These are phyloP conservation scores for Wallacemonas collosoma DNA, from an alignment of 208 protist genomes.

Conservation along the genomic window DNA sequence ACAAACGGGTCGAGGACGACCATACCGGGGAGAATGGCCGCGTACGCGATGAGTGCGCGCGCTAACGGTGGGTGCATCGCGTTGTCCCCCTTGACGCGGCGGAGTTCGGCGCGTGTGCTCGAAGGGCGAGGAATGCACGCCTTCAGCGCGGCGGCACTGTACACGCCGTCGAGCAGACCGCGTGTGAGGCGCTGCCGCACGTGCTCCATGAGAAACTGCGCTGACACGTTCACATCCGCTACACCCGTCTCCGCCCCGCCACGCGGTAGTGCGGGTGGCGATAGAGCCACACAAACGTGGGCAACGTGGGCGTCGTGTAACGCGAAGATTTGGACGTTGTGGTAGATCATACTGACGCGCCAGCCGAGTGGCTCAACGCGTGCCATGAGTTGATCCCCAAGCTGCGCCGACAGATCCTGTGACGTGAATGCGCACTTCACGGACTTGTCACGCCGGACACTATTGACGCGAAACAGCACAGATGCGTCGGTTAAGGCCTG, in stretches of 20 bases:
- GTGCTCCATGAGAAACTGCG: constrained; percentile 36
- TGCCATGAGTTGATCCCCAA: constrained; percentile 35
- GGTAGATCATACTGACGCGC: constrained; percentile 55
- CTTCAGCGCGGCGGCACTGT: constrained; percentile 18
- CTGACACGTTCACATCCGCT: constrained; percentile 8
- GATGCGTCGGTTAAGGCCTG: constrained; percentile 13
- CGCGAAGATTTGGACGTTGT: constrained; percentile 49
- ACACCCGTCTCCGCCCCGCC: constrained; percentile 29
- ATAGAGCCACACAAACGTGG: constrained; percentile 30
- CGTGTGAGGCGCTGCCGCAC: constrained; percentile 37
- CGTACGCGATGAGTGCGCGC: constrained; percentile 30
- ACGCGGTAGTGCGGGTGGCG: constrained; percentile 37
- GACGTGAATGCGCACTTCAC: constrained; percentile 28
- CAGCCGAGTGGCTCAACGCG: constrained; percentile 23
- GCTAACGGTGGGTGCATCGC: constrained; percentile 46
- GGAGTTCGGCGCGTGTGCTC: constrained; percentile 35
- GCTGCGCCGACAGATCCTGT: constrained; percentile 35
- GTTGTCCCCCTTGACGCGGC: constrained; percentile 41
- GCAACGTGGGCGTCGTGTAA: constrained; percentile 35
- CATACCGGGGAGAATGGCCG: constrained; percentile 12
- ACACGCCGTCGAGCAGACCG: constrained; percentile 14
- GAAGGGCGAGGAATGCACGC: constrained; percentile 35
- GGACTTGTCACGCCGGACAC: constrained; percentile 35
- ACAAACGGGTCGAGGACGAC: constrained; percentile 45
- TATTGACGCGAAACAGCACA: constrained; percentile 40